These are phyloP conservation scores for Aspergillus pseudonomiae DNA, from an alignment of 2,329 filamentous ascomycete species.

Conservation along the genomic window DNA sequence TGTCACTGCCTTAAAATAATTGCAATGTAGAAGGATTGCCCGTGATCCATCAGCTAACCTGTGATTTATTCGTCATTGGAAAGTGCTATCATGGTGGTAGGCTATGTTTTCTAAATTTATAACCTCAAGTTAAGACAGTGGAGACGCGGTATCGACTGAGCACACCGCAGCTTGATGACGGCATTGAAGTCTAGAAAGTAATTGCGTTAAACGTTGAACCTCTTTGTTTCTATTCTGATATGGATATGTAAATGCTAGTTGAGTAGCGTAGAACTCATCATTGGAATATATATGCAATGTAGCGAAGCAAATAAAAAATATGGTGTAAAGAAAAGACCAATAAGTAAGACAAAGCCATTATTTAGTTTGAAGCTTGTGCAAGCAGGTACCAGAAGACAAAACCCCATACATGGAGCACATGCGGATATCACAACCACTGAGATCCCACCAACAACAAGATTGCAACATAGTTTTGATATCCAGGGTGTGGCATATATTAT, in stretches of 20 bases:
- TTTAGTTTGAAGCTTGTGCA: conserved; percentile 3
- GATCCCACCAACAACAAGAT: background rate
- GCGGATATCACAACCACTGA: conserved; percentile 1
- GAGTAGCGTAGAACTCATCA: background rate
- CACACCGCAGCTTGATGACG: background rate
- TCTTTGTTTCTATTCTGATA: background rate
- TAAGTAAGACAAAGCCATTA: background rate
- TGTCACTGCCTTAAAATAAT: background rate
- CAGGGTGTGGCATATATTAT: background rate
- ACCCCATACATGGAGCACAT: conserved; percentile 1
- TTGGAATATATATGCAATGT: background rate
- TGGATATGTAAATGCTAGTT: background rate
- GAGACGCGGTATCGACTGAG: background rate
- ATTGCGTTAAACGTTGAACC: background rate
- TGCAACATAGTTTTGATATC: background rate
- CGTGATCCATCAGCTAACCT: background rate
- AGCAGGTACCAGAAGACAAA: background rate
- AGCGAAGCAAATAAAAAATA: background rate
- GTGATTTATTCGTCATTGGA: background rate
- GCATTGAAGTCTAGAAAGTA: background rate
- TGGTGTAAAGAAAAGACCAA: background rate
- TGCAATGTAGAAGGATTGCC: background rate
- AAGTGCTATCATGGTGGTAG: background rate
- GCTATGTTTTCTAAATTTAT: conserved; percentile 1
- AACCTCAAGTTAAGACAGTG: background rate